Percentiles rank a stretch among this genome's conserved stretches.
These are phyloP conservation scores for Psilocybe azurescens DNA, from an alignment of 768 basidiomycete species.

Conservation along the genomic window DNA sequence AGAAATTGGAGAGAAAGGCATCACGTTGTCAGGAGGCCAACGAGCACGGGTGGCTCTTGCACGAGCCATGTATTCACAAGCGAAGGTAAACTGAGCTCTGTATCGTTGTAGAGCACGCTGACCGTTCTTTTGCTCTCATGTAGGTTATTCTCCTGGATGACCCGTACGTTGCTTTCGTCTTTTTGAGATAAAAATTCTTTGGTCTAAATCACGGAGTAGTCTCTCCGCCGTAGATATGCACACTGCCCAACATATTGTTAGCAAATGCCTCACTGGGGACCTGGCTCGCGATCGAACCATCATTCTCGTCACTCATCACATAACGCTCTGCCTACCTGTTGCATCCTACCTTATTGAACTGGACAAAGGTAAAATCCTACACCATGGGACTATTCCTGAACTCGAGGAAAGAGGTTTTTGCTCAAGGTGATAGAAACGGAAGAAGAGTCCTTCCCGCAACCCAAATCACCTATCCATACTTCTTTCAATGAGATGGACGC, in stretches of 20 bases:
- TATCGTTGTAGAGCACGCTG: neutral
- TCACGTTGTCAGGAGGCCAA: constrained; percentile 77
- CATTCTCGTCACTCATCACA: constrained; percentile 85
- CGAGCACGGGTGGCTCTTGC: constrained; percentile 79
- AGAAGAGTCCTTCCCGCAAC: constrained; percentile 43
- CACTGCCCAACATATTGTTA: constrained; percentile 72
- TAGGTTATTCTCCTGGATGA: constrained; percentile 73
- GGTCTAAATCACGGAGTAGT: constrained; percentile 32
- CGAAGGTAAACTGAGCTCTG: constrained; percentile 43
- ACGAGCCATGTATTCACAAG: constrained; percentile 78
- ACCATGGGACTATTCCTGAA: constrained; percentile 56
- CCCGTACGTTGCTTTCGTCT: constrained; percentile 49
- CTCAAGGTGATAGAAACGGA: constrained; percentile 49
- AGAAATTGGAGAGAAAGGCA: constrained; percentile 86
- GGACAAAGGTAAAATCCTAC: constrained; percentile 49
- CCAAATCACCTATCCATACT: constrained; percentile 18
- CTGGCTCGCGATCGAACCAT: constrained; percentile 72
- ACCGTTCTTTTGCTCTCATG: neutral
- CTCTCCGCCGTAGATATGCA: constrained; percentile 81
- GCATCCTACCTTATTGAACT: constrained; percentile 74
- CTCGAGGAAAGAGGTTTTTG: constrained; percentile 47
- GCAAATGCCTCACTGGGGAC: constrained; percentile 63
- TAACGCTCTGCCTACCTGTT: constrained; percentile 70
- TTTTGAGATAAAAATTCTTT: neutral
- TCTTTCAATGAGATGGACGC: constrained; percentile 21